Evolutionary conservation across 2,329 filamentous ascomycete species (phyloP).

Genomic region (Penicillium sp.): DNA sequence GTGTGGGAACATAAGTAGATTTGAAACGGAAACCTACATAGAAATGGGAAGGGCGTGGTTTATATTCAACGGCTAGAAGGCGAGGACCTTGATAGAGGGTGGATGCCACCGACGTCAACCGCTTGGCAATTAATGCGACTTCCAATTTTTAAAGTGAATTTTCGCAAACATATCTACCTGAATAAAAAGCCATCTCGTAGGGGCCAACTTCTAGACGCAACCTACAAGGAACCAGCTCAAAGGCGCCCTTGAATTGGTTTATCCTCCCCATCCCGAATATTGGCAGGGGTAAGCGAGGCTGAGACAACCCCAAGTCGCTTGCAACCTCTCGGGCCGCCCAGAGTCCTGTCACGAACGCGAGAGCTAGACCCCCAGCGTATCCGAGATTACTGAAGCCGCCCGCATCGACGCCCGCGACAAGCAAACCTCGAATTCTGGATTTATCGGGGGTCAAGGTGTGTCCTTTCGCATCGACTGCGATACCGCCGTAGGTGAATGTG

Average conservation of each 20-base stretch:
- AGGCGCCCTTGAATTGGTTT: no score
- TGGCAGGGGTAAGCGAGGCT: slow-evolving; percentile 21
- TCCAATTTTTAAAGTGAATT: not conserved
- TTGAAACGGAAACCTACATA: not conserved
- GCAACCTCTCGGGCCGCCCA: slow-evolving; percentile 17
- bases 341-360: no score
- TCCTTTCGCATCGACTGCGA: no score
- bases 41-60: not conserved
- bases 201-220: not conserved
- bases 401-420: no score
- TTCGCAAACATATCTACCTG: not conserved
- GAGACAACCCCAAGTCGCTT: slow-evolving; percentile 15
- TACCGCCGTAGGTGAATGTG: no score
- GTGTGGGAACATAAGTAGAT: no score
- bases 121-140: not conserved
- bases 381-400: no score
- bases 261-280: slow-evolving; percentile 11
- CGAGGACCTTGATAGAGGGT: not conserved
- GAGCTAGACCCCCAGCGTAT: no score
- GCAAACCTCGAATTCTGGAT: no score
- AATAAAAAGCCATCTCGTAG: not conserved
- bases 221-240: no score
- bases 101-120: not conserved
- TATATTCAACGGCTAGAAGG: not conserved
- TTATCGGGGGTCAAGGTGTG: no score